These are phyloP conservation scores for Licmophora abbreviata DNA, from an alignment of 108 stramenopile genomes.

Conservation along the genomic window DNA sequence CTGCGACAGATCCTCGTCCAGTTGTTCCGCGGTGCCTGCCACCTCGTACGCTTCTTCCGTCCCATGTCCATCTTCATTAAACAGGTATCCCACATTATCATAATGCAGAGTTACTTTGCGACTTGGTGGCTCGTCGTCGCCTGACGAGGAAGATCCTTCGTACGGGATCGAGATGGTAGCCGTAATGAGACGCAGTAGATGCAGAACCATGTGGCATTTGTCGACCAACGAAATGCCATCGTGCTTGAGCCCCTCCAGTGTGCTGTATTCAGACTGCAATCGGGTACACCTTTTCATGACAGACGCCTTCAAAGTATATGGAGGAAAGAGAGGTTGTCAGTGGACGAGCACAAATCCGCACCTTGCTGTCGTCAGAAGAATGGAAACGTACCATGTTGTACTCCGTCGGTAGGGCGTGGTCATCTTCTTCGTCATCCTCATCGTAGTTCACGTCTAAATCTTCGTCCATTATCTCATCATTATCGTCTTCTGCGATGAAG, in stretches of 20 bases:
- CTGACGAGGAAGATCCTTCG: constrained; percentile 3
- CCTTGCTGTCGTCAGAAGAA: no score
- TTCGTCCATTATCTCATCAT: constrained; percentile 5
- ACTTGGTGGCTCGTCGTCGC: constrained; percentile 7
- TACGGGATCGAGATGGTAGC: constrained; percentile 40
- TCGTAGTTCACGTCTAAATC: constrained; percentile 10
- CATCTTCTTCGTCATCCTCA: constrained; percentile 23
- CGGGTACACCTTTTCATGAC: constrained; percentile 51
- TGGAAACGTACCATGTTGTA: constrained; percentile 2
- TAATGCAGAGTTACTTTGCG: constrained; percentile 30
- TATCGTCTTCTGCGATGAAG: constrained; percentile 22
- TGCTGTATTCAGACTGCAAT: constrained; percentile 52
- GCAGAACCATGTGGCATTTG: constrained; percentile 49
- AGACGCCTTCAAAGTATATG: constrained; percentile 14
- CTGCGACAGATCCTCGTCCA: constrained; percentile 33
- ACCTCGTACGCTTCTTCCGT: constrained; percentile 9
- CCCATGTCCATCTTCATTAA: constrained; percentile 6
- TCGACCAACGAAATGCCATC: constrained; percentile 51
- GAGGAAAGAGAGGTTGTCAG: constrained; percentile 1
- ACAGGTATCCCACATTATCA: constrained; percentile 49
- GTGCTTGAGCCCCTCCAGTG: constrained; percentile 56
- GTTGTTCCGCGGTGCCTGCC: background rate
- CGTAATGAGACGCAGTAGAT: constrained; percentile 50
- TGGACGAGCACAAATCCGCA: background rate
- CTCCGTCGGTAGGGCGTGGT: constrained; percentile 19